Conservation (phyloP, 1,284 basidiomycete genomes). For the Ganoderma sinense region DNA sequence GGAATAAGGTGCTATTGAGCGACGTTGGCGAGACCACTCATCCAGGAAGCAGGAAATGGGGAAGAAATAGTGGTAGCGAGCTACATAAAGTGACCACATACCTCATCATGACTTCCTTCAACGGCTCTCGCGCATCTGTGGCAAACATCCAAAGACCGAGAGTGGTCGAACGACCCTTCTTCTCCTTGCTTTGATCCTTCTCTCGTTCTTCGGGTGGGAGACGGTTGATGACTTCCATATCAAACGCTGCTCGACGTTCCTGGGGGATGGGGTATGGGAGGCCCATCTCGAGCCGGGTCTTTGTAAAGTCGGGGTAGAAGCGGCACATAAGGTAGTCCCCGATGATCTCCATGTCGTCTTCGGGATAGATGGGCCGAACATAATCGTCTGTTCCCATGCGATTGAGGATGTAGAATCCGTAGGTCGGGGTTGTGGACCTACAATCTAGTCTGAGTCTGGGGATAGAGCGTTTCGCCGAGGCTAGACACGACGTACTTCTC, state of each 20-base stretch:
- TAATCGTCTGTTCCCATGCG: constrained; percentile 89
- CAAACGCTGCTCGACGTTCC: constrained; percentile 33
- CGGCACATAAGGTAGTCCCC: constrained; percentile 79
- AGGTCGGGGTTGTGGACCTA: constrained; percentile 77
- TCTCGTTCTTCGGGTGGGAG: constrained; percentile 30
- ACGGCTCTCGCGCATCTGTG: constrained; percentile 71
- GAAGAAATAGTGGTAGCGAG: neutral
- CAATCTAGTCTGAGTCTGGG: constrained; percentile 11
- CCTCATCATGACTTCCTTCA: constrained; percentile 75
- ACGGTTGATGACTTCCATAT: constrained; percentile 37
- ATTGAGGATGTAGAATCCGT: constrained; percentile 90
- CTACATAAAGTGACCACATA: constrained; percentile 41
- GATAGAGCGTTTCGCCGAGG: neutral
- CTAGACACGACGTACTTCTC: constrained; percentile 63
- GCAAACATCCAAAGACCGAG: constrained; percentile 86
- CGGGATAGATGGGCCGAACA: constrained; percentile 77
- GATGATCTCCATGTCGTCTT: constrained; percentile 76
- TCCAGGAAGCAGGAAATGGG: neutral
- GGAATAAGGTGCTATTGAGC: neutral
- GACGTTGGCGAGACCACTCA: neutral
- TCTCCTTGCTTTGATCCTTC: constrained; percentile 38
- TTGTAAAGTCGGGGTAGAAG: constrained; percentile 74
- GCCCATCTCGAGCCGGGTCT: constrained; percentile 52
- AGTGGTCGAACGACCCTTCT: constrained; percentile 65
- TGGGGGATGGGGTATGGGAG: constrained; percentile 40